These are phyloP conservation scores for Cyberlindnera lachancei DNA, from an alignment of 805 yeast genomes.

Conservation along the genomic window DNA sequence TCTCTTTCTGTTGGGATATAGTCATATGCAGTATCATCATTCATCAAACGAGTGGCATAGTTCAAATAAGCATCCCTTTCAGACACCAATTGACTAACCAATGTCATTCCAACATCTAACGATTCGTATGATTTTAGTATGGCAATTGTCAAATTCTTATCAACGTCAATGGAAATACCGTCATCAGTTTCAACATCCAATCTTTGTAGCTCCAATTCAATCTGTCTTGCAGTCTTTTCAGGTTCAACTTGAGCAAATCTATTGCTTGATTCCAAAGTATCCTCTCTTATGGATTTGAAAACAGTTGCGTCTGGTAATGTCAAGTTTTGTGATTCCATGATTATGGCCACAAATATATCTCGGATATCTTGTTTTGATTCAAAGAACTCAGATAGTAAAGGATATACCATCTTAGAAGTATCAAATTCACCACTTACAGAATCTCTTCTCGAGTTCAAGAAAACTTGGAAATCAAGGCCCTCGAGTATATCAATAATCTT, in stretches of 20 bases:
- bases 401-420: conserved; percentile 23
- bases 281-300: conserved; percentile 56
- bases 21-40: conserved; percentile 51
- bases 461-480: conserved; percentile 52
- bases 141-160: conserved; percentile 23
- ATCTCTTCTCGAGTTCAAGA: conserved; percentile 23
- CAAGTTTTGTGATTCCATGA: conserved; percentile 62
- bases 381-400: conserved; percentile 57
- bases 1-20: conserved; percentile 43
- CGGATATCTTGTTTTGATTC: conserved; percentile 69
- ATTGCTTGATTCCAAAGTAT: conserved; percentile 27
- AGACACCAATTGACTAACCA: conserved; percentile 54
- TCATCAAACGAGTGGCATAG: conserved; percentile 73
- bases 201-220: conserved; percentile 39
- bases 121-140: conserved; percentile 28
- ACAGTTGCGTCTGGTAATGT: conserved; percentile 72
- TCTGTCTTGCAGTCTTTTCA: conserved; percentile 41
- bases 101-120: conserved; percentile 26
- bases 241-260: conserved; percentile 29
- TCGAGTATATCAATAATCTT: conserved; percentile 47
- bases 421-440: conserved; percentile 12
- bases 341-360: conserved; percentile 45
- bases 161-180: conserved; percentile 28
- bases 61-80: conserved; percentile 65
- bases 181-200: conserved; percentile 36